phyloP scores from a whole-genome alignment of 768 basidiomycete species.

The Trametes villosa region DNA sequence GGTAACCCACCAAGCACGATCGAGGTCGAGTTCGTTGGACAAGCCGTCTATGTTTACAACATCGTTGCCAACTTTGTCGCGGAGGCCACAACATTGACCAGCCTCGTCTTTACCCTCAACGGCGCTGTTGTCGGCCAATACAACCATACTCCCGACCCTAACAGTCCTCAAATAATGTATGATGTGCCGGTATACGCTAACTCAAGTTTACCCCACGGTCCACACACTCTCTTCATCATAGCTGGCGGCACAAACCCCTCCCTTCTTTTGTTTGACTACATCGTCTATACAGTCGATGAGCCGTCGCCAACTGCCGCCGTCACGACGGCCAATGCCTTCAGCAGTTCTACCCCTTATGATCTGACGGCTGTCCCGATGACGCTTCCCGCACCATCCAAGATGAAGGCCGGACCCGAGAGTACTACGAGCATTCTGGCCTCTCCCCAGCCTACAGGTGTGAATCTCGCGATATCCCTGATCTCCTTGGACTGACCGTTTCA shows the following conservation, averaged over 20 bases:
- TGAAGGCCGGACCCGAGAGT: too few species aligned
- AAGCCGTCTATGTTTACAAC: constrained; percentile 21
- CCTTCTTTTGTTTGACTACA: constrained; percentile 20
- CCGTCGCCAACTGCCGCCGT: too few species aligned
- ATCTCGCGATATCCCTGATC: too few species aligned
- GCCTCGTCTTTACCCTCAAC: constrained; percentile 17
- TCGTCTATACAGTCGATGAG: constrained; percentile 13
- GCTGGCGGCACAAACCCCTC: background rate
- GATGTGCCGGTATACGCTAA: constrained; percentile 12
- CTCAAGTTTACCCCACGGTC: background rate
- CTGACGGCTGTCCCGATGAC: too few species aligned
- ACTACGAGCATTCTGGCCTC: too few species aligned
- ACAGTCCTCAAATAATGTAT: background rate
- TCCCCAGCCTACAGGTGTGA: too few species aligned
- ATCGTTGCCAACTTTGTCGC: constrained; percentile 9
- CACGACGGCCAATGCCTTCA: too few species aligned
- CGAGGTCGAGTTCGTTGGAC: constrained; percentile 3
- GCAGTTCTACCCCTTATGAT: too few species aligned
- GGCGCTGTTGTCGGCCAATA: background rate
- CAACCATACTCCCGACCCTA: background rate
- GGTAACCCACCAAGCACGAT: background rate
- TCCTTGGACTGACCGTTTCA: too few species aligned
- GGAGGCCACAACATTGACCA: constrained; percentile 3
- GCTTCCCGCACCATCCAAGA: too few species aligned
- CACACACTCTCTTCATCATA: constrained; percentile 13